Conservation (phyloP, 768 basidiomycete genomes). For the Coprinopsis sp. region DNA sequence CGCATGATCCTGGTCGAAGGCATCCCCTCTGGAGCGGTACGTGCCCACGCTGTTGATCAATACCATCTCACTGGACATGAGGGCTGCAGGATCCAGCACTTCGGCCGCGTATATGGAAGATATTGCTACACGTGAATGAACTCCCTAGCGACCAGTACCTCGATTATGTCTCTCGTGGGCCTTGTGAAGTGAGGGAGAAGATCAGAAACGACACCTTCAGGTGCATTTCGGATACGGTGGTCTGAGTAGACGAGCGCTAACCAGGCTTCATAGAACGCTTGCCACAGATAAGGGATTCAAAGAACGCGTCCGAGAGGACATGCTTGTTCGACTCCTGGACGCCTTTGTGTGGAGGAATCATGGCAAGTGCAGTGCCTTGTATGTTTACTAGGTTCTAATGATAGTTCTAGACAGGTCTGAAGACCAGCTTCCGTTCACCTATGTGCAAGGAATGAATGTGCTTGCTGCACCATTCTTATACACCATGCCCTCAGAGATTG, state of each 20-base stretch:
- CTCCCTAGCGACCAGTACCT: conserved; percentile 73
- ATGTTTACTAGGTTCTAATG: not conserved
- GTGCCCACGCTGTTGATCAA: conserved; percentile 21
- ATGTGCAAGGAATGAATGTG: conserved; percentile 99
- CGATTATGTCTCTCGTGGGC: conserved; percentile 75
- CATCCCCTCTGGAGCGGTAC: conserved; percentile 72
- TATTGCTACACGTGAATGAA: conserved; percentile 78
- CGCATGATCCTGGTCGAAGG: conserved; percentile 88
- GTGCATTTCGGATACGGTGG: conserved; percentile 32
- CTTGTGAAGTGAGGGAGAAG: conserved; percentile 85
- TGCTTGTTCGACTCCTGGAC: conserved; percentile 93
- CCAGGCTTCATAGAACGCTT: conserved; percentile 49
- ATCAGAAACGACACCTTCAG: conserved; percentile 97
- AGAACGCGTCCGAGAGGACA: conserved; percentile 93
- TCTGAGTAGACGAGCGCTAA: not conserved
- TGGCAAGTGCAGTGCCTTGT: conserved; percentile 38
- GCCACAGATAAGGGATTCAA: conserved; percentile 98
- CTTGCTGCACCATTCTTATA: conserved; percentile 97
- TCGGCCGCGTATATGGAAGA: conserved; percentile 93
- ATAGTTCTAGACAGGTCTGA: conserved; percentile 75
- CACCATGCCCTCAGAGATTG: conserved; percentile 95
- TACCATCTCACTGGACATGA: not conserved
- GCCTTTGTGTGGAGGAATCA: conserved; percentile 97
- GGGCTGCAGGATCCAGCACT: conserved; percentile 65
- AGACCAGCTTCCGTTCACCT: conserved; percentile 79